These are phyloP conservation scores for Epichloe amarillans DNA, from an alignment of 2,329 filamentous ascomycete genomes.

Conservation along the genomic window DNA sequence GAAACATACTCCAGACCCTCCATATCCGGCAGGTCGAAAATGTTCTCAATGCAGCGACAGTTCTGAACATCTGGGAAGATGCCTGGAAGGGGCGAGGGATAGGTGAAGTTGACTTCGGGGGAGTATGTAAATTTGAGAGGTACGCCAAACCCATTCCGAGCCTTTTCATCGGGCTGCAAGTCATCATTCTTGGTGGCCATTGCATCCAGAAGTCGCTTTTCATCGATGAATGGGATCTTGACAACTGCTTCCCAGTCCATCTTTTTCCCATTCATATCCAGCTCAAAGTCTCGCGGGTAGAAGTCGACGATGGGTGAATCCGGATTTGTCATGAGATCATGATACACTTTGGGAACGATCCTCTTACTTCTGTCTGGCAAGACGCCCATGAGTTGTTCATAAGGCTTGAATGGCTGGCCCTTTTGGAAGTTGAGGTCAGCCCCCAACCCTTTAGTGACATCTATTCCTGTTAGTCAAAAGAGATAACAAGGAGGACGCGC, in stretches of 20 bases:
- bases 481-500: not conserved
- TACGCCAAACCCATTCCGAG: conserved; percentile 81
- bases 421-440: conserved; percentile 87
- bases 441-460: conserved; percentile 76
- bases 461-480: conserved; percentile 29
- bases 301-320: conserved; percentile 94
- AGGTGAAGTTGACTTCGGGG: conserved; percentile 64
- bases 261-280: conserved; percentile 99
- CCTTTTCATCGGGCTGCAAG: conserved; percentile 64
- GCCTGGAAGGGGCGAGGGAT: conserved; percentile 76
- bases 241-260: conserved; percentile 99
- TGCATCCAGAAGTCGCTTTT: conserved; percentile 67
- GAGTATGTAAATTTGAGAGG: conserved; percentile 87
- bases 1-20: conserved; percentile 78
- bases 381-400: conserved; percentile 96
- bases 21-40: conserved; percentile 85
- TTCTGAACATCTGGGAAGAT: conserved; percentile 79
- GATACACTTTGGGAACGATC: conserved; percentile 80
- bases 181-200: conserved; percentile 75
- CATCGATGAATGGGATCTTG: conserved; percentile 97
- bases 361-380: conserved; percentile 93
- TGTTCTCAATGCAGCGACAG: conserved; percentile 89
- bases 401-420: conserved; percentile 88
- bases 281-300: conserved; percentile 89
- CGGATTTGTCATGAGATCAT: conserved; percentile 81